phyloP scores from a whole-genome alignment of 148 eudicot species.

The Oxyria digyna region DNA sequence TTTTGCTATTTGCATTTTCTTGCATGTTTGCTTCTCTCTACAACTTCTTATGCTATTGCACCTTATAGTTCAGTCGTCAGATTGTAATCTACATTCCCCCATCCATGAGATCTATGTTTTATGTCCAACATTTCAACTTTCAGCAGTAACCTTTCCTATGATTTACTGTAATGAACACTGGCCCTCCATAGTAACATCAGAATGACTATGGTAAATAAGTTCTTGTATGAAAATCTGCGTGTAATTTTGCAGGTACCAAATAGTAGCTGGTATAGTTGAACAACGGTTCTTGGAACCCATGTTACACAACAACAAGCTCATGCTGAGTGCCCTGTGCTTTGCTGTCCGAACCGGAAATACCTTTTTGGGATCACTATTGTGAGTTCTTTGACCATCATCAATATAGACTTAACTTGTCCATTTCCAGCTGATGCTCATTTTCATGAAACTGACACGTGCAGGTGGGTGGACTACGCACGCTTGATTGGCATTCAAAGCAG shows the following conservation, averaged over 20 bases:
- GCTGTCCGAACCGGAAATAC: constrained; percentile 91
- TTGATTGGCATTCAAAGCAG: constrained; percentile 59
- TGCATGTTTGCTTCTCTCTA: background rate
- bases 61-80: background rate
- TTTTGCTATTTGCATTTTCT: background rate
- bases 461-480: constrained; percentile 99
- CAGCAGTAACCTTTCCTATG: too few species aligned
- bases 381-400: constrained; percentile 18
- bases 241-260: constrained; percentile 52
- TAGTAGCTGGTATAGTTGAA: constrained; percentile 77
- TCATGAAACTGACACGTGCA: constrained; percentile 15
- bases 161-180: too few species aligned
- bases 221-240: background rate
- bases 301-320: constrained; percentile 67
- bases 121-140: background rate
- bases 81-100: background rate
- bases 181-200: too few species aligned
- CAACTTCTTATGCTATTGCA: background rate
- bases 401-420: background rate
- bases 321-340: constrained; percentile 77
- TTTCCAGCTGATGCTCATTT: background rate
- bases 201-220: background rate
- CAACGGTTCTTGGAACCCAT: constrained; percentile 75
- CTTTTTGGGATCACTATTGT: constrained; percentile 86
- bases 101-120: background rate